These are phyloP conservation scores for Suhomyces kunorum DNA, from an alignment of 1,139 yeast genomes.

Conservation along the genomic window DNA sequence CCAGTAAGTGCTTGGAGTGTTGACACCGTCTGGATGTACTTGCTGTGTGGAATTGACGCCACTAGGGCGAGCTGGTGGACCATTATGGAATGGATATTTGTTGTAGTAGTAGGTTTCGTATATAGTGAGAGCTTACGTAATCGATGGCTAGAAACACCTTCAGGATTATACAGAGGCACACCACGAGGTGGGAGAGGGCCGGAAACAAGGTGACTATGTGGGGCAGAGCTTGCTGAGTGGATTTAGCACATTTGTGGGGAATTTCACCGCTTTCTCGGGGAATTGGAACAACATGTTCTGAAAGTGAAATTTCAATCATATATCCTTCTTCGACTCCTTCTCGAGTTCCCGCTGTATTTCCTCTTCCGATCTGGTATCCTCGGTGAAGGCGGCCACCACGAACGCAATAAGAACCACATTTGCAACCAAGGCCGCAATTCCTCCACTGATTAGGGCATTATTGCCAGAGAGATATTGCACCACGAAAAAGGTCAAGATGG, in stretches of 20 bases:
- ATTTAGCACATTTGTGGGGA: too few species aligned
- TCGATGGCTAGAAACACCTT: too few species aligned
- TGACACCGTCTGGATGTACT: slow-evolving; percentile 44
- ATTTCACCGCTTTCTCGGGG: background rate
- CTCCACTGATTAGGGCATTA: slow-evolving; percentile 80
- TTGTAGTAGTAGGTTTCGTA: too few species aligned
- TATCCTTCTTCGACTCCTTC: slow-evolving; percentile 9
- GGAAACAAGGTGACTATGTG: background rate
- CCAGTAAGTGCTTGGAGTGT: slow-evolving; percentile 51
- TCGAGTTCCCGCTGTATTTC: slow-evolving; percentile 20
- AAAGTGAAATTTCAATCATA: background rate
- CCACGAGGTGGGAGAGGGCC: background rate
- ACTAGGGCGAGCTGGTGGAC: slow-evolving; percentile 48
- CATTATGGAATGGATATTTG: too few species aligned
- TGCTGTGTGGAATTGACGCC: slow-evolving; percentile 43
- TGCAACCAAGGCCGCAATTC: slow-evolving; percentile 84
- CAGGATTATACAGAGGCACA: too few species aligned
- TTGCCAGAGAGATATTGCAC: slow-evolving; percentile 52
- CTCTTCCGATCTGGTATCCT: slow-evolving; percentile 51
- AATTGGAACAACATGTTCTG: too few species aligned
- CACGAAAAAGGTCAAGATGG: slow-evolving; percentile 70
- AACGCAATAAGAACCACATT: slow-evolving; percentile 85
- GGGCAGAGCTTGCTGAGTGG: too few species aligned
- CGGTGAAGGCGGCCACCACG: slow-evolving; percentile 83
- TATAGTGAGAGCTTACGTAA: too few species aligned